Evolutionary conservation across 345 rosid species (phyloP), one percentile per base, ranked within the genome.

Genomic region (Aquilaria malaccensis): DNA sequence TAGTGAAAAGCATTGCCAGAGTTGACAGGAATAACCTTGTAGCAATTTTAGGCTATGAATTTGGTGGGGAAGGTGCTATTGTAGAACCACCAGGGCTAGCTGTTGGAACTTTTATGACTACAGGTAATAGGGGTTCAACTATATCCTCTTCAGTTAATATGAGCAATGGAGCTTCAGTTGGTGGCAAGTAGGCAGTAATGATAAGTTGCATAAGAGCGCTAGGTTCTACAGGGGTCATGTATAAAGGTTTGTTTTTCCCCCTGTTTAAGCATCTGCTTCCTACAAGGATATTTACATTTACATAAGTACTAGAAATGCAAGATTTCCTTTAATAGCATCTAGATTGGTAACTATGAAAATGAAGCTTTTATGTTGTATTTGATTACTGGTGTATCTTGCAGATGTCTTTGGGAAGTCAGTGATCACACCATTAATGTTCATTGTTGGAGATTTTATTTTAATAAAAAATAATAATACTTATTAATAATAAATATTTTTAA

Each of bases 341-440:
- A 22, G 33, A 33, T 37, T 4, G 43, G 6, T 12, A 13, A 55
- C 9, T 46, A 69, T 6, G 9, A 43, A 47, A 33, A 14, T 53
- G 43, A 41, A 64, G 4, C 10, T 15, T 12, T 3, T 43, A 7
- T 13, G 15, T 15, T n/a, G 55, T 47, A 62, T 52, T 9, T n/a
- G 15, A 96, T 81, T 90, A 90, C 99, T 81, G 72, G 64, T 85
- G 70, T 80, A 94, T 78, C 86, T 77, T 63, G 74, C 84, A 64
- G 97, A 73, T 15, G 97, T 94, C 64, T 13, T 53, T 6, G 99
- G 97, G 72, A 81, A 94, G n/a, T 82, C 97, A 11, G 99, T 94
- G 78, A 94, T 58, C 68, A 92, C 76, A 45, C 97, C 99, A 22
- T 68, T 64, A 4, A 94, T 54, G 49, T 15, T 15, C 15, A 15